These are phyloP conservation scores for Aegilops umbellulata DNA, from an alignment of 176 grass and related monocot genomes.

Conservation along the genomic window DNA sequence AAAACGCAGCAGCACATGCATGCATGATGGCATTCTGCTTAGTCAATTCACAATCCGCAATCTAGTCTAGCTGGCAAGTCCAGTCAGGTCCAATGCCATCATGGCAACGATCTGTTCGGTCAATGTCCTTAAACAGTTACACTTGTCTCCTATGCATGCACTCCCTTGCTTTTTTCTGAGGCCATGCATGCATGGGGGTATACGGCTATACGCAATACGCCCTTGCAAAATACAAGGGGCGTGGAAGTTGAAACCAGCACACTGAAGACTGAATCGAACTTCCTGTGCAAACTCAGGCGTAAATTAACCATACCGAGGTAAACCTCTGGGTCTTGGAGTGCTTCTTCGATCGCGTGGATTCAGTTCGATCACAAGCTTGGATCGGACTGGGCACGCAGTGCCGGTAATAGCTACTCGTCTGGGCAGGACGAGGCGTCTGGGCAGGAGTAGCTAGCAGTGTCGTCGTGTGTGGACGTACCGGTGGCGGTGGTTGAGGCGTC, in stretches of 20 bases:
- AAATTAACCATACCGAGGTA: neutral
- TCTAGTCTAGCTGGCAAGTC: too few species aligned
- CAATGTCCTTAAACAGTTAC: neutral
- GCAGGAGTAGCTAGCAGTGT: neutral
- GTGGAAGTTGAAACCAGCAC: too few species aligned
- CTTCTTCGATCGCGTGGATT: neutral
- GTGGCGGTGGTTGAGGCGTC: neutral
- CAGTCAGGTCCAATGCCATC: neutral
- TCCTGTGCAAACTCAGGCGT: neutral
- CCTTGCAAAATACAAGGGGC: neutral
- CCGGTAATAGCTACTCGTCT: too few species aligned
- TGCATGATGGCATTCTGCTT: too few species aligned
- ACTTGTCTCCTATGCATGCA: neutral
- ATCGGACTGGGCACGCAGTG: neutral
- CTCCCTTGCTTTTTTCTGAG: neutral
- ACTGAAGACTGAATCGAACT: too few species aligned
- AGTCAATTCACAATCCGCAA: too few species aligned
- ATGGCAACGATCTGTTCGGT: neutral
- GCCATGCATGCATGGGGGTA: neutral
- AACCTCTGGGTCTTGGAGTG: neutral
- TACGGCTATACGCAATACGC: too few species aligned
- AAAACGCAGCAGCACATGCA: too few species aligned
- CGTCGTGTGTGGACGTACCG: too few species aligned
- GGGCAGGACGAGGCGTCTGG: too few species aligned
- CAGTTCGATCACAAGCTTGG: neutral